Evolutionary conservation across 768 basidiomycete genomes (phyloP), one percentile per base, ranked within the genome.

Genomic region (Saitozyma sp.): DNA sequence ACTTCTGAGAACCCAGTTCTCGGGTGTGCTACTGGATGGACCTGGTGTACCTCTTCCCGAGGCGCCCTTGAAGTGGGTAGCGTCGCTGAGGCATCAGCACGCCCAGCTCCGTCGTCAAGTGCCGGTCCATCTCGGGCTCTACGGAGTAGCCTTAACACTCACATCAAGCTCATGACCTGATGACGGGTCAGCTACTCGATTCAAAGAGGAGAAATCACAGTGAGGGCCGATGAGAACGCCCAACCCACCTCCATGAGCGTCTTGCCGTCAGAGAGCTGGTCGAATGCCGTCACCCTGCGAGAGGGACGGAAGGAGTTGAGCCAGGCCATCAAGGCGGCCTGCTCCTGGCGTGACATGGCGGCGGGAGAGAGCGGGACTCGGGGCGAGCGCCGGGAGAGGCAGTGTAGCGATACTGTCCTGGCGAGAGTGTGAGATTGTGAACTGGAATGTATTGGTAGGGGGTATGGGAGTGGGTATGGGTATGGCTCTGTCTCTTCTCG

Each of bases 1-100:
- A 62, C 66, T 73, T 43, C 64, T 68, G 11, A 76, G 50, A 10
- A 76, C 72, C 74, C 74, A 76, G 55, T 73, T 76, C 50, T 73
- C 74, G 5, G 65, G 45, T 11, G 64, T 57, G 50, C 66, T 55
- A 16, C 29, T 29, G 29, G 29, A 29, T 6, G 45, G 50, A 10
- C 61, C 50, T 16, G 58, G 45, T 8, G 60, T 37, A 20, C 61
- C 46, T 6, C 67, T 43, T 8, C 50, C 50, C 8, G 64, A 19
- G 16, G 66, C 37, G 45, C 50, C 62, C 54, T 76, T 76, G 70
- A 76, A 76, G 45, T 76, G 70, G 0, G 63, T 68, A 19, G 69
- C 29, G 60, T 76, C 74, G 39, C 19, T 17, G 37, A 13, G 20
- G 48, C 54, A 54, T 13, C 66, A 52, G 45, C 17, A 19, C 40